Base-by-base conservation (phyloP, 2,329 filamentous ascomycete genomes). In the Pseudogymnoascus sp. region DNA sequence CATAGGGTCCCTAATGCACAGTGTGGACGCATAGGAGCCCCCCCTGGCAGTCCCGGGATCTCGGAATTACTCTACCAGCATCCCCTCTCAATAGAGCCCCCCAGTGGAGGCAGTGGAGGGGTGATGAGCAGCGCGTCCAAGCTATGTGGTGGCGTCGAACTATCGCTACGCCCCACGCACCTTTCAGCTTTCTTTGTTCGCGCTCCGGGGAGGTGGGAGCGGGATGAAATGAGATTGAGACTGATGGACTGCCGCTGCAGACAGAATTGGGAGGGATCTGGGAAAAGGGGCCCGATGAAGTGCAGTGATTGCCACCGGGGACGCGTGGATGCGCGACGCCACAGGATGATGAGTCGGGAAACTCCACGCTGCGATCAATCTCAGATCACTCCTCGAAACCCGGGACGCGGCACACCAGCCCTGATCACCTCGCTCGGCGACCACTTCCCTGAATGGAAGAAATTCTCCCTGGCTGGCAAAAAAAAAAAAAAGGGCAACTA, bases 1-100 rank as follows among this genome's bases (percentile, higher is more conserved):
- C 28, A 57, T 13, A 57, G 50, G 50, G 50, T 57, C 50, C 28
- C 50, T 57, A 33, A 57, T 57, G 50, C 50, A 57, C 28, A 57
- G 17, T 57, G 50, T 33, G 28, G 50, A 33, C 50, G 28, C 26
- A 28, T 33, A 33, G 50, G 44, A n/a, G n/a, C 4, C 47, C 47
- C 47, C 47, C 50, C 50, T 57, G 50, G 26, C 28, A 57, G 50
- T 57, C 50, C 50, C 50, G 28, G 28, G 50, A 57, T 57, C 28
- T 33, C 50, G 50, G 50, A 57, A 33, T 13, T 13, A 33, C 50
- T 33, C 31, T 15, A 33, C n/a, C n/a, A 57, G 33, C 17, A 26
- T 26, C 17, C 28, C 47, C 42, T 33, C 28, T 4, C 4, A 19
- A n/a, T 57, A 17, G 26, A 57, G 28, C 26, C 50, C 42, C 47